Conservation (phyloP, 176 grass and related monocot species). For the Carex scoparia region DNA sequence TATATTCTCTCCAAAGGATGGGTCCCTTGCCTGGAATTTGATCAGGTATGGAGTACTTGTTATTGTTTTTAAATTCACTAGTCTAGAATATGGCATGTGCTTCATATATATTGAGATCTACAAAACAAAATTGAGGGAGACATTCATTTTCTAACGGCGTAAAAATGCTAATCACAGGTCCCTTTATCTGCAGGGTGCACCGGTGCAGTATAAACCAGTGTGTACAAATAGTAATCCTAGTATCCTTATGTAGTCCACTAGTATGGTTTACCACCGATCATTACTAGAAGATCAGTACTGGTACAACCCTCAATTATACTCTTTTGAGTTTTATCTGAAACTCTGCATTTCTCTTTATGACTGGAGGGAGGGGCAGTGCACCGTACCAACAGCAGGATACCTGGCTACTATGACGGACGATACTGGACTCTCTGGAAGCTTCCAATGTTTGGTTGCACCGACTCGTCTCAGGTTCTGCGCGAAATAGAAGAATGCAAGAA, state of each 20-base stretch:
- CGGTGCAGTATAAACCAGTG: not conserved
- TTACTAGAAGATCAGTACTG: not conserved
- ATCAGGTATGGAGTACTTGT: conserved; percentile 28
- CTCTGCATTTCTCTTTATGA: not conserved
- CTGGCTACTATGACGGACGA: conserved; percentile 62
- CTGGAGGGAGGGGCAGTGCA: conserved; percentile 36
- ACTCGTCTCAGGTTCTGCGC: conserved; percentile 37
- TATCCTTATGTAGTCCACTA: not conserved
- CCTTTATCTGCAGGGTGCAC: not conserved
- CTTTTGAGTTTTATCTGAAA: not conserved
- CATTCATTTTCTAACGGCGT: not conserved
- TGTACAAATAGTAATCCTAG: no score
- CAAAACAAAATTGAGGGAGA: not conserved
- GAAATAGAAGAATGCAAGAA: conserved; percentile 47
- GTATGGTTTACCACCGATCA: not conserved
- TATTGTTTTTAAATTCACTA: not conserved
- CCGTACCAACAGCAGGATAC: conserved; percentile 47
- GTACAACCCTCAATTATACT: not conserved
- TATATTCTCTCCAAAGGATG: conserved; percentile 62
- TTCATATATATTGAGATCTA: not conserved
- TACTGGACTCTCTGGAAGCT: conserved; percentile 79
- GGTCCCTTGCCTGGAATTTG: conserved; percentile 65
- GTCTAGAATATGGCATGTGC: not conserved
- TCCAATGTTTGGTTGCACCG: conserved; percentile 57
- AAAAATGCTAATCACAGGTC: not conserved